phyloP scores from a whole-genome alignment of 352 stramenopile genomes.

The Phytophthora palmivora region DNA sequence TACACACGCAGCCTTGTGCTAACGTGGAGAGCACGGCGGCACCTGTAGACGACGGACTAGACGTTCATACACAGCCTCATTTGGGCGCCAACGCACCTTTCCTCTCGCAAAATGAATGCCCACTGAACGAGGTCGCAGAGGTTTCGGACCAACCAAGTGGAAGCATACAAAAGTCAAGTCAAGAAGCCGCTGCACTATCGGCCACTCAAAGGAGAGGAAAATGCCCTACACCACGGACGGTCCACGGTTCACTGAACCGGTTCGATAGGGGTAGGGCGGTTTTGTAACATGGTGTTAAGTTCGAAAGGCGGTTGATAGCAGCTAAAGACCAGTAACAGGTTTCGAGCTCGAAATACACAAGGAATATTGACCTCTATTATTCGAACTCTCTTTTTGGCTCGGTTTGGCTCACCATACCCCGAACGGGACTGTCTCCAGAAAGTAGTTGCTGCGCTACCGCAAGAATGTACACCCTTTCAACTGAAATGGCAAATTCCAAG shows the following conservation, averaged over 20 bases:
- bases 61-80: not conserved
- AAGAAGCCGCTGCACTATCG: slow-evolving; percentile 31
- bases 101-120: slow-evolving; percentile 60
- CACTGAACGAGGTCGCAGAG: slow-evolving; percentile 25
- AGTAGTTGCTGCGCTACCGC: too few relatives aligned
- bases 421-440: too few relatives aligned
- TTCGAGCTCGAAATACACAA: too few relatives aligned
- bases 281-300: not conserved
- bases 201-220: slow-evolving; percentile 37
- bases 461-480: too few relatives aligned
- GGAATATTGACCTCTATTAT: too few relatives aligned
- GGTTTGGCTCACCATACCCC: too few relatives aligned
- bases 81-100: slow-evolving; percentile 46
- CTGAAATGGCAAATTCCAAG: too few relatives aligned
- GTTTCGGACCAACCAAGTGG: slow-evolving; percentile 46
- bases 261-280: slow-evolving; percentile 7
- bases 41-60: slow-evolving; percentile 13
- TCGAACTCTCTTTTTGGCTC: too few relatives aligned
- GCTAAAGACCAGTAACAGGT: too few relatives aligned
- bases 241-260: slow-evolving; percentile 33
- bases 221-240: slow-evolving; percentile 4
- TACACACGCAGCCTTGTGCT: not conserved
- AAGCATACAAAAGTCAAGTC: slow-evolving; percentile 32
- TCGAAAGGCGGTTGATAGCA: too few relatives aligned
- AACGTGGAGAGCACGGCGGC: not conserved